Percentiles rank a stretch among this genome's conserved stretches.
These are phyloP conservation scores for Helotiales sp. DNA, from an alignment of 2,329 filamentous ascomycete genomes.

Conservation along the genomic window DNA sequence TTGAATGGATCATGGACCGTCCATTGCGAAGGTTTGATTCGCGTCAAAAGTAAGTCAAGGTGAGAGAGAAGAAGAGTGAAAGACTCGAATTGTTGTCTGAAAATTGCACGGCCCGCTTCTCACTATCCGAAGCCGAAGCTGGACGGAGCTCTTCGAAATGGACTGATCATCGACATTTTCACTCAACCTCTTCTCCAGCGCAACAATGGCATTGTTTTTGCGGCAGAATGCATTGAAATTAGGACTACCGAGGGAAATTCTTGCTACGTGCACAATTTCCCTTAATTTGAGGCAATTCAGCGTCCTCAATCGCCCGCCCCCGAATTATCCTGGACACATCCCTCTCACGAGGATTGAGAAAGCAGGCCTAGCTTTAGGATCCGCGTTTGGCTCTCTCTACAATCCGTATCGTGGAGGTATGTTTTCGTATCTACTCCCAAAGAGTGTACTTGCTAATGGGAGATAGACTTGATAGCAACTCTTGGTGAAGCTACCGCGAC, in stretches of 20 bases:
- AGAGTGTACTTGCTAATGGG: no score
- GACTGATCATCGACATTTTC: slow-evolving; percentile 1
- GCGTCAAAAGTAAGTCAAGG: neutral
- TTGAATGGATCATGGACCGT: neutral
- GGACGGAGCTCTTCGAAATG: neutral
- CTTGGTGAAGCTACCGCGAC: slow-evolving; percentile 94
- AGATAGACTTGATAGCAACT: slow-evolving; percentile 84
- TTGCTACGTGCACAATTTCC: slow-evolving; percentile 36
- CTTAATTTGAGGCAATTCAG: slow-evolving; percentile 64
- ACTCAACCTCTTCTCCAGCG: neutral
- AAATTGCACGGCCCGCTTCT: slow-evolving; percentile 12
- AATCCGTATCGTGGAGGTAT: slow-evolving; percentile 81
- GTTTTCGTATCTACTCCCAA: slow-evolving; percentile 15
- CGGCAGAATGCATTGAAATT: slow-evolving; percentile 25
- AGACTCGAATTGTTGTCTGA: neutral
- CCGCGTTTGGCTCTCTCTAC: slow-evolving; percentile 65
- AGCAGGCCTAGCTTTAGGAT: slow-evolving; percentile 69
- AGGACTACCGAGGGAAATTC: slow-evolving; percentile 36
- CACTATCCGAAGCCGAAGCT: neutral
- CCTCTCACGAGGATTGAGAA: slow-evolving; percentile 82
- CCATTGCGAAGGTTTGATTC: neutral
- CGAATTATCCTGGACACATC: slow-evolving; percentile 69
- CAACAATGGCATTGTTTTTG: slow-evolving; percentile 36
- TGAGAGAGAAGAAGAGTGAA: neutral
- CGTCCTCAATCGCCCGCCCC: slow-evolving; percentile 74